Conservation (phyloP, 495 filamentous ascomycete genomes). For the Aspergillus panamensis region DNA sequence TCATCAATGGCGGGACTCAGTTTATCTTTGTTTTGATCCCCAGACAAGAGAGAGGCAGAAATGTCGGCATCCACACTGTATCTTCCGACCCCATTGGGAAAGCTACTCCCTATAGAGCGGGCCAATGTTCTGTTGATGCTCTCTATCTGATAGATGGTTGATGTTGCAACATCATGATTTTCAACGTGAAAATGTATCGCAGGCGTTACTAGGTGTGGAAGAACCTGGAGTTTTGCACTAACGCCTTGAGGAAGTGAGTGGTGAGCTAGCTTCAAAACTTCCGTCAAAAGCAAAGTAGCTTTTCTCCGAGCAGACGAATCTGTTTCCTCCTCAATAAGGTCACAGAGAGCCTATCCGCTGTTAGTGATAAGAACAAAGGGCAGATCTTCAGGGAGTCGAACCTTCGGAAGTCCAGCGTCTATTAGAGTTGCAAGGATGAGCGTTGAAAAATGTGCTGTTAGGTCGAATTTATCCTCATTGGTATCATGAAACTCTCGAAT, state of each 20-base stretch:
- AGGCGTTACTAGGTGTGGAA: conserved; percentile 75
- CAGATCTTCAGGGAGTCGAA: conserved; percentile 27
- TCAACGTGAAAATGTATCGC: conserved; percentile 68
- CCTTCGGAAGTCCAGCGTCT: conserved; percentile 72
- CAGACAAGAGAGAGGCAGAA: conserved; percentile 38
- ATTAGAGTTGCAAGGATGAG: conserved; percentile 84
- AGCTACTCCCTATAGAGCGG: conserved; percentile 53
- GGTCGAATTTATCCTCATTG: conserved; percentile 67
- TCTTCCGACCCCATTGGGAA: conserved; percentile 37
- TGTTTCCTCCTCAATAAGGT: conserved; percentile 64
- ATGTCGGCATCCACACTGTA: conserved; percentile 48
- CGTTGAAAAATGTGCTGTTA: conserved; percentile 90
- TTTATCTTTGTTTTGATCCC: conserved; percentile 68
- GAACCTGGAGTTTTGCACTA: conserved; percentile 76
- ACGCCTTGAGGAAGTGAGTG: conserved; percentile 73
- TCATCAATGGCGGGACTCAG: conserved; percentile 78
- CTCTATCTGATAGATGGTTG: conserved; percentile 93
- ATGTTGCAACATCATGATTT: conserved; percentile 73
- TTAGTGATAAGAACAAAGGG: conserved; percentile 12
- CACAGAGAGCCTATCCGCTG: conserved; percentile 51
- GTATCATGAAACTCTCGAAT: conserved; percentile 51
- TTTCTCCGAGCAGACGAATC: conserved; percentile 80
- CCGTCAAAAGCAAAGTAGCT: conserved; percentile 83
- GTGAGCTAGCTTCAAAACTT: conserved; percentile 83
- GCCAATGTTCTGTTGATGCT: conserved; percentile 93